Conservation (phyloP, 2,329 filamentous ascomycete genomes). For the Phyllachora maydis region DNA sequence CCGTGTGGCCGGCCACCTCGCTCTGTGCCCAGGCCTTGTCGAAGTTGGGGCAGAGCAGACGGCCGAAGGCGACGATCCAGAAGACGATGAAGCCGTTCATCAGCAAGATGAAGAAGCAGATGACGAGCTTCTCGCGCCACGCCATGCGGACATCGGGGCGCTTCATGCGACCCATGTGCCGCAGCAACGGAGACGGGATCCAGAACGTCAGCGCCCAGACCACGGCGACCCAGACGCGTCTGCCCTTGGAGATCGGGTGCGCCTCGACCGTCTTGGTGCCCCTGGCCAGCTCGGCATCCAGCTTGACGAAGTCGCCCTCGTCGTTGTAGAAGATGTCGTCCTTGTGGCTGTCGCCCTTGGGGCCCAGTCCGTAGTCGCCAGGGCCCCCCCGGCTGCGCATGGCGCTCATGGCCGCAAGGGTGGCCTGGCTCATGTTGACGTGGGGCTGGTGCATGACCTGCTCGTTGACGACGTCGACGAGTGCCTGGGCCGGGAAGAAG, state of each 20-base stretch:
- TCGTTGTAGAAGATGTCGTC: constrained; percentile 55
- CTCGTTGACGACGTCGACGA: constrained; percentile 41
- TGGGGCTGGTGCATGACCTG: constrained; percentile 44
- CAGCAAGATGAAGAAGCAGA: constrained; percentile 62
- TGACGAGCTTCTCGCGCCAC: constrained; percentile 85
- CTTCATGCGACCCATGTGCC: constrained; percentile 83
- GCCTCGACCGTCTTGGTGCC: constrained; percentile 61
- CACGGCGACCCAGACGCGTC: constrained; percentile 60
- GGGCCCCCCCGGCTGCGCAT: constrained; percentile 31
- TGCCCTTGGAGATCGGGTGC: constrained; percentile 35
- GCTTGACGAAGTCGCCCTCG: constrained; percentile 44
- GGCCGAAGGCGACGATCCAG: constrained; percentile 77
- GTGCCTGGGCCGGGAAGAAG: constrained; percentile 46
- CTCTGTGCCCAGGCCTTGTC: constrained; percentile 68
- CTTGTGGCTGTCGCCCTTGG: constrained; percentile 62
- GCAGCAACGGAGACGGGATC: constrained; percentile 73
- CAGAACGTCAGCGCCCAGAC: constrained; percentile 84
- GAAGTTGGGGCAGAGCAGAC: constrained; percentile 70
- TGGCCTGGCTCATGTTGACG: constrained; percentile 34
- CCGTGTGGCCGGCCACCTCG: constrained; percentile 51
- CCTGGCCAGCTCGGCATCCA: constrained; percentile 62
- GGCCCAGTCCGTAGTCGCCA: constrained; percentile 83
- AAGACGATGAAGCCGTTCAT: constrained; percentile 72
- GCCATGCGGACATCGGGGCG: constrained; percentile 91
- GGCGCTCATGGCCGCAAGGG: constrained; percentile 18